A percentile compares a stretch with the other conserved stretches of the same genome.
These are phyloP conservation scores for Penicillium sp. DNA, from an alignment of 2,329 filamentous ascomycete species.

Conservation along the genomic window DNA sequence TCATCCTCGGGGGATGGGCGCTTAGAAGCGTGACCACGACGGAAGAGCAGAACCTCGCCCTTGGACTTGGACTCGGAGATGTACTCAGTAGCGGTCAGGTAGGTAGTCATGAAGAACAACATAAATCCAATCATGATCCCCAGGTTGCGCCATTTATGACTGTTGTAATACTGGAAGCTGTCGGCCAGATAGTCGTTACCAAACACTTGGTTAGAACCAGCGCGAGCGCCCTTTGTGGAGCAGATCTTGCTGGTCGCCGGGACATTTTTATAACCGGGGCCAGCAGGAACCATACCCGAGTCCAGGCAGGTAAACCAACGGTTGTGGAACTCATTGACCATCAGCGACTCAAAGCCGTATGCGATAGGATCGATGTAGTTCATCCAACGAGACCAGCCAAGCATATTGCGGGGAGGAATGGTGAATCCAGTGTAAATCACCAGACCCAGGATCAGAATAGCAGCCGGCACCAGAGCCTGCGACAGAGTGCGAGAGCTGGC, in stretches of 20 bases:
- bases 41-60: constrained; percentile 75
- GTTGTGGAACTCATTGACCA: constrained; percentile 78
- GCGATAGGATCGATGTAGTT: constrained; percentile 76
- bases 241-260: constrained; percentile 53
- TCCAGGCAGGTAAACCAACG: constrained; percentile 57
- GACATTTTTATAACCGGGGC: constrained; percentile 40
- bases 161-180: constrained; percentile 59
- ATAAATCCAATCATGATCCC: constrained; percentile 69
- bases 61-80: constrained; percentile 68
- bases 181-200: constrained; percentile 61
- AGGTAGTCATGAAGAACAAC: constrained; percentile 61
- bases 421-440: constrained; percentile 53
- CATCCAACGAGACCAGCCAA: constrained; percentile 79
- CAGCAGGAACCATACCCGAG: constrained; percentile 44
- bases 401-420: constrained; percentile 60
- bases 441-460: constrained; percentile 47
- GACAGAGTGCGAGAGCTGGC: constrained; percentile 68
- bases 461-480: constrained; percentile 58
- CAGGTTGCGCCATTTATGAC: constrained; percentile 68
- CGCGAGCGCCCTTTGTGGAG: constrained; percentile 58
- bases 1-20: constrained; percentile 24
- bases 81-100: constrained; percentile 67
- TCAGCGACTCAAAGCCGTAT: constrained; percentile 77
- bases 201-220: constrained; percentile 55
- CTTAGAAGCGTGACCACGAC: constrained; percentile 63